Evolutionary conservation across 495 filamentous ascomycete genomes (phyloP), one percentile per base, ranked within the genome.

Genomic region (Talaromyces liani): DNA sequence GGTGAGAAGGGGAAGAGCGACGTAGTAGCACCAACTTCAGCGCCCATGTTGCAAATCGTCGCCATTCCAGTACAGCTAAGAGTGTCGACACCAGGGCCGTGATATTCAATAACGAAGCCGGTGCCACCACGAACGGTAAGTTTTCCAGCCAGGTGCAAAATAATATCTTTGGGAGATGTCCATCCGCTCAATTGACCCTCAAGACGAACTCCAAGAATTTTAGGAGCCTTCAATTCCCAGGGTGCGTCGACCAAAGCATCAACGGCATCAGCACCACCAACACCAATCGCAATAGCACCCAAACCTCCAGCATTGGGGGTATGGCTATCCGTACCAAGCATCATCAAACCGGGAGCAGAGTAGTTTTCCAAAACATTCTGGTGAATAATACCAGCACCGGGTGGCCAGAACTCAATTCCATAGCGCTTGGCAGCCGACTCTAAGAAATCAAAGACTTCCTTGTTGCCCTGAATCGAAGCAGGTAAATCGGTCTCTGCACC

Each of bases 331-430:
- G 94, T 98, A 63, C 94, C 94, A n/a, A 98, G 84, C 93, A 98
- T 97, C 94, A 98, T 97, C 69, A 97, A 73, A 54, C 94, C 94
- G 4, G 94, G 94, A 4, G 92, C 87, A n/a, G 94, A 91, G 71
- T 98, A 98, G 77, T 98, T 98, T 81, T 98, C 94, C 68, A 98
- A 79, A 51, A 98, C 94, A 64, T 90, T 95, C 82, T 98, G 94
- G 78, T 98, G 94, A 66, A 98, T 98, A 64, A 98, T 98, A 64
- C 94, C 94, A n/a, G 94, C 94, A 60, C 95, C 95, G 0, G 94
- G 94, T 2, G 94, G 91, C 94, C 94, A 98, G 75, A 98, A 98
- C 73, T 97, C 93, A 67, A 98, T 97, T 24, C 94, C 94, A 72
- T 97, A 98, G 69, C 92, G 94, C 82, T 91, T 93, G 6, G 89